Evolutionary conservation across 2,329 filamentous ascomycete species (phyloP).

Genomic region (Penicillium sp.): DNA sequence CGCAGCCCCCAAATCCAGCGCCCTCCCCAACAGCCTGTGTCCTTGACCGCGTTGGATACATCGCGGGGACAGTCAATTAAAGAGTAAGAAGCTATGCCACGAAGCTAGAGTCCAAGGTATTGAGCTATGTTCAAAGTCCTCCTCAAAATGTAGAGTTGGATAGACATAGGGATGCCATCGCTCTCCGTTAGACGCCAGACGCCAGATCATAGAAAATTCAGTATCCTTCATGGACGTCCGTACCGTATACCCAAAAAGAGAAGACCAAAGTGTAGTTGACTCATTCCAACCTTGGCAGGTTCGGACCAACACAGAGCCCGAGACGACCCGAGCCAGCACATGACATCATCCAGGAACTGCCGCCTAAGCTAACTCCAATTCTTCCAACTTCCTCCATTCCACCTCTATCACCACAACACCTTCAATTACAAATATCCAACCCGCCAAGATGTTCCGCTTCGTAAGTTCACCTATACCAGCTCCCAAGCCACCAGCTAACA

Average conservation of each 20-base stretch:
- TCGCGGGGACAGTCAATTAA: neutral
- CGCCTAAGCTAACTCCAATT: neutral
- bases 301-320: neutral
- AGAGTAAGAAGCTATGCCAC: neutral
- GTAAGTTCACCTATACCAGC: slow-evolving; percentile 10
- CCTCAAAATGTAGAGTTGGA: neutral
- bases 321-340: slow-evolving; percentile 5
- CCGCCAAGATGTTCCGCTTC: slow-evolving; percentile 28
- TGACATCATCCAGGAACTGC: slow-evolving; percentile 13
- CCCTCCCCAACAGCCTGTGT: neutral
- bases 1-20: neutral
- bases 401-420: neutral
- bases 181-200: neutral
- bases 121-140: neutral
- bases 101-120: no score
- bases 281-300: neutral
- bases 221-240: neutral
- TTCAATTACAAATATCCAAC: neutral
- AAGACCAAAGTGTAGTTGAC: neutral
- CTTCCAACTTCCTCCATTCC: neutral
- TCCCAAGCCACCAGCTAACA: slow-evolving; percentile 2
- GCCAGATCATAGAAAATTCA: neutral
- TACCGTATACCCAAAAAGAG: neutral
- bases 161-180: neutral
- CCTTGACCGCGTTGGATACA: neutral